These are phyloP conservation scores for Letharia columbiana DNA, from an alignment of 495 filamentous ascomycete genomes.

Conservation along the genomic window DNA sequence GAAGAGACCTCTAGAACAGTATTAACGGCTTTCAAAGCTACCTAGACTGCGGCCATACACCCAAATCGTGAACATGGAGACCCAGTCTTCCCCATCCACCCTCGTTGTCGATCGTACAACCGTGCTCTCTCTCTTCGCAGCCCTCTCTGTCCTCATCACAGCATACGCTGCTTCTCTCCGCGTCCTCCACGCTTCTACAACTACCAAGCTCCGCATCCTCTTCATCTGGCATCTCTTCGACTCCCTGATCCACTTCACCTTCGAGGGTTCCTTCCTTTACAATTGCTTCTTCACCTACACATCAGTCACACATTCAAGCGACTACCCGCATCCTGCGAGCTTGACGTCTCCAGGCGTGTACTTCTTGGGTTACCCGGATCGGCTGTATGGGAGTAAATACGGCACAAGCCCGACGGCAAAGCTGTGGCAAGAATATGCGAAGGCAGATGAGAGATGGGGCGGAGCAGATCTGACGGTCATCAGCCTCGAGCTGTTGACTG, in stretches of 20 bases:
- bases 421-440: conserved; percentile 89
- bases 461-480: conserved; percentile 70
- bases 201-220: conserved; percentile 52
- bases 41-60: not conserved
- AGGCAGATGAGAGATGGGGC: conserved; percentile 78
- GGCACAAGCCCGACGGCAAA: conserved; percentile 54
- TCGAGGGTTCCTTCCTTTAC: conserved; percentile 87
- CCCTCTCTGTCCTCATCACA: conserved; percentile 45
- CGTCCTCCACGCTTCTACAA: conserved; percentile 41
- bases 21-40: not conserved
- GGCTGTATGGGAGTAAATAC: conserved; percentile 66
- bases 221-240: conserved; percentile 97
- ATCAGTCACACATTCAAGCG: conserved; percentile 29
- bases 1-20: not conserved
- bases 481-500: conserved; percentile 77
- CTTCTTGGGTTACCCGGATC: conserved; percentile 45
- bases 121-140: conserved; percentile 43
- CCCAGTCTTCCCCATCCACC: conserved; percentile 28
- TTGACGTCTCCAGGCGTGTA: conserved; percentile 37
- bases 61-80: conserved; percentile 14
- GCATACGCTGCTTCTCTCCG: conserved; percentile 40
- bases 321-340: conserved; percentile 35
- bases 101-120: conserved; percentile 37
- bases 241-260: conserved; percentile 74
- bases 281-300: conserved; percentile 77